A percentile compares a stretch with the other conserved stretches of the same genome.
Conservation (phyloP, 2,329 filamentous ascomycete genomes). For the Venturia nashicola region DNA sequence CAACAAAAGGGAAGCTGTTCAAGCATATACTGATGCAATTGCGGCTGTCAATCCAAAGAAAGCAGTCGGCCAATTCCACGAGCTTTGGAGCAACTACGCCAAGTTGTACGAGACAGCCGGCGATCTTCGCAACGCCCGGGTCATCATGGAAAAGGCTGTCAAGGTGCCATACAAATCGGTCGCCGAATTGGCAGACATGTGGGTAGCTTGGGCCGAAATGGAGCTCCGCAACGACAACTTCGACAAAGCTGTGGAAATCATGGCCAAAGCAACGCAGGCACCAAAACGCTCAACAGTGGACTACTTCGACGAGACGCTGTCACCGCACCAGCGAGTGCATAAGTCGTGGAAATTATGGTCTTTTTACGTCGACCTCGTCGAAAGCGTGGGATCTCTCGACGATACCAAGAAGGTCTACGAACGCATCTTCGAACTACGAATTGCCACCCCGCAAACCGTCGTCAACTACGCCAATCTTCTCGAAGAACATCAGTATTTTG, state of each 20-base stretch:
- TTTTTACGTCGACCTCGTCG: constrained; percentile 96
- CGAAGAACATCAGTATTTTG: constrained; percentile 88
- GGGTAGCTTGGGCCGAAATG: constrained; percentile 99
- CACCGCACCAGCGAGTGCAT: constrained; percentile 90
- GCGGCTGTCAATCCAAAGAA: constrained; percentile 89
- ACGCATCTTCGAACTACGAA: constrained; percentile 92
- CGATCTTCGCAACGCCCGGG: constrained; percentile 70
- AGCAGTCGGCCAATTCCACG: constrained; percentile 83
- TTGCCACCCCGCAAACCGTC: constrained; percentile 94
- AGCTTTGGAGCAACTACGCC: constrained; percentile 92
- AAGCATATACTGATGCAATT: constrained; percentile 91
- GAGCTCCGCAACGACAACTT: constrained; percentile 94
- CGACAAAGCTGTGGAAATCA: constrained; percentile 84
- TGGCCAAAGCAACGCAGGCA: constrained; percentile 95
- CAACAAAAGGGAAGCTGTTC: constrained; percentile 80
- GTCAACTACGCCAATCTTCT: constrained; percentile 96
- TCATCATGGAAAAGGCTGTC: constrained; percentile 95
- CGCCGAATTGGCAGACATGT: constrained; percentile 92
- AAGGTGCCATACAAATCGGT: constrained; percentile 98
- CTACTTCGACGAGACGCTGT: constrained; percentile 91
- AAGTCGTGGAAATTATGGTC: constrained; percentile 99
- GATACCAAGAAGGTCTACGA: constrained; percentile 94
- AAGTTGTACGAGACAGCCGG: constrained; percentile 90
- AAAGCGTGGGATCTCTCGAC: constrained; percentile 81
- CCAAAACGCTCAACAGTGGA: constrained; percentile 97